These are phyloP conservation scores for Wallacemonas sp. DNA, from an alignment of 208 protist species.

Conservation along the genomic window DNA sequence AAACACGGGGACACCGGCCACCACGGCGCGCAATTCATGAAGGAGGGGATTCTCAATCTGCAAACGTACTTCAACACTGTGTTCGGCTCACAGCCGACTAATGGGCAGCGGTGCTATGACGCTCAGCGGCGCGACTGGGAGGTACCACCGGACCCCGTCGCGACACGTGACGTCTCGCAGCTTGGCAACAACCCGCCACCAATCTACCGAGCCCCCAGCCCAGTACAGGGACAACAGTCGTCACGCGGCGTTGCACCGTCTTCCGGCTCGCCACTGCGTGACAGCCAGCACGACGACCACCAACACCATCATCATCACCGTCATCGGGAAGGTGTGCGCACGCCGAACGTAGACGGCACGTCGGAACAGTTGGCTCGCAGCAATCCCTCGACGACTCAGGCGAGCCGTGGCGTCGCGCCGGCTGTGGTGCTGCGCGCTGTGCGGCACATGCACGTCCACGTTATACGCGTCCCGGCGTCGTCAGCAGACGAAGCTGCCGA, in stretches of 20 bases:
- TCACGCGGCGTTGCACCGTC: no score
- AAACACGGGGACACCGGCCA: background rate
- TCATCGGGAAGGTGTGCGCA: no score
- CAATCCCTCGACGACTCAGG: no score
- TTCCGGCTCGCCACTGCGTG: no score
- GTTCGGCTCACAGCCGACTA: background rate
- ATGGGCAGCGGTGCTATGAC: background rate
- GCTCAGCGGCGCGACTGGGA: background rate
- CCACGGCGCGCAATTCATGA: background rate
- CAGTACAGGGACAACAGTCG: no score
- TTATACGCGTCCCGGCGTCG: background rate
- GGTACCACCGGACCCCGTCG: background rate
- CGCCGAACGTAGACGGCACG: no score
- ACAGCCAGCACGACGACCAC: no score
- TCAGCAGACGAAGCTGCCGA: background rate
- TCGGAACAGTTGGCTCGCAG: no score
- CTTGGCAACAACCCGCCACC: background rate
- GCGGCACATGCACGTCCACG: background rate
- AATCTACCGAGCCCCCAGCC: no score
- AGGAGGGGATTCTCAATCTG: slow-evolving; percentile 8
- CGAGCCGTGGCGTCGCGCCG: no score
- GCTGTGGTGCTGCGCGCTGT: background rate
- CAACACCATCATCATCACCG: no score
- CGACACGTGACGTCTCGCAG: background rate
- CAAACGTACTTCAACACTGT: slow-evolving; percentile 20